Percentiles rank a stretch among this genome's conserved stretches.
Conservation (phyloP, 148 eudicot genomes). For the Fagopyrum homotropicum region DNA sequence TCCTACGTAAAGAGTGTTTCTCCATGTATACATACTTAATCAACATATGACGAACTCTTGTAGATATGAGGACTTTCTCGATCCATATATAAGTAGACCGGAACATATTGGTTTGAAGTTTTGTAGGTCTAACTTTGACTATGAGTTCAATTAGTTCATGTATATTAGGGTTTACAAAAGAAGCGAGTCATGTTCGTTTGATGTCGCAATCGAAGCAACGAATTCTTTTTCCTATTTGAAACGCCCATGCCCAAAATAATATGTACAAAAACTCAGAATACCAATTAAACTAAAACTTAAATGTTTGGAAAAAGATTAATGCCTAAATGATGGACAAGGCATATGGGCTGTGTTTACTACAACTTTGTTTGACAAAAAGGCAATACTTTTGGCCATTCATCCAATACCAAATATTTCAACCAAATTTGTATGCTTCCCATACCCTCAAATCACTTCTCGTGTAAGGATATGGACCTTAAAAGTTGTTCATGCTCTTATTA, state of each 20-base stretch:
- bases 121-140: neutral
- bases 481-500: neutral
- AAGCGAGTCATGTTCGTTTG: neutral
- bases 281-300: no score
- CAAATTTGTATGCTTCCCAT: neutral
- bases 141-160: neutral
- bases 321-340: slow-evolving; percentile 7
- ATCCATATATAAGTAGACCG: no score
- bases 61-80: no score
- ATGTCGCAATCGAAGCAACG: neutral
- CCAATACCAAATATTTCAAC: neutral
- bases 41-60: no score
- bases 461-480: slow-evolving; percentile 1
- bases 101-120: neutral
- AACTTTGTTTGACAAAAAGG: slow-evolving; percentile 7
- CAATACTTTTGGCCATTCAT: neutral
- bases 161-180: neutral
- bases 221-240: neutral
- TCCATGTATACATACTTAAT: no score
- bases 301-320: neutral
- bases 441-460: neutral
- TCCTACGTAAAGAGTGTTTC: no score
- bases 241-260: neutral
- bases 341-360: slow-evolving; percentile 6
- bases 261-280: neutral